Evolutionary conservation across 148 eudicot genomes (phyloP).

Genomic region (Diospyros kaki): DNA sequence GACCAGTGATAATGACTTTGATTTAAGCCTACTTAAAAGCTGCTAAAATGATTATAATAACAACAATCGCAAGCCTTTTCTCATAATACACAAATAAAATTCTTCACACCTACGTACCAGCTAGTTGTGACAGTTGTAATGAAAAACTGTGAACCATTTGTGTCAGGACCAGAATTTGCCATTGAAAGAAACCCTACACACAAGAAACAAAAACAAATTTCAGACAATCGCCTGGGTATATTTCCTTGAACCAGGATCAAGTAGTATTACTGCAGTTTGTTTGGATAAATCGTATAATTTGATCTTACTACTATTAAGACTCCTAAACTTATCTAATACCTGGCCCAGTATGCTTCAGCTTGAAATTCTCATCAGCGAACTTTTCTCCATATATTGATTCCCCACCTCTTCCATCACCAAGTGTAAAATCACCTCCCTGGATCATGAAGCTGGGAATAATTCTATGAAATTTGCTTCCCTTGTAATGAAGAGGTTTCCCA

Average conservation of each 20-base stretch:
- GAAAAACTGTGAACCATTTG: slow-evolving; percentile 98
- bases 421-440: slow-evolving; percentile 98
- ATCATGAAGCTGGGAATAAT: slow-evolving; percentile 96
- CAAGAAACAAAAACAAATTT: neutral
- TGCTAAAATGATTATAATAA: no score
- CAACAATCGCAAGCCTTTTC: neutral
- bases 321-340: slow-evolving; percentile 35
- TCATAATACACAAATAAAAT: neutral
- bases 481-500: slow-evolving; percentile 94
- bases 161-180: slow-evolving; percentile 93
- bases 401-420: slow-evolving; percentile 91
- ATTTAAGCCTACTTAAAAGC: no score
- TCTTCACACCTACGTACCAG: slow-evolving; percentile 44
- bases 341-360: slow-evolving; percentile 95
- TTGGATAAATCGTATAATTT: neutral
- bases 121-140: slow-evolving; percentile 92
- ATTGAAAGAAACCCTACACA: slow-evolving; percentile 77
- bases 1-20: no score
- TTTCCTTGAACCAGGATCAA: no score
- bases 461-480: slow-evolving; percentile 88
- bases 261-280: neutral
- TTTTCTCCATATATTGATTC: slow-evolving; percentile 98
- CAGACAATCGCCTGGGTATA: neutral
- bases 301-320: neutral
- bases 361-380: slow-evolving; percentile 96